Evolutionary conservation across 2,329 filamentous ascomycete species (phyloP), one percentile per base, ranked within the genome.

Genomic region (Apiospora saccharicola): DNA sequence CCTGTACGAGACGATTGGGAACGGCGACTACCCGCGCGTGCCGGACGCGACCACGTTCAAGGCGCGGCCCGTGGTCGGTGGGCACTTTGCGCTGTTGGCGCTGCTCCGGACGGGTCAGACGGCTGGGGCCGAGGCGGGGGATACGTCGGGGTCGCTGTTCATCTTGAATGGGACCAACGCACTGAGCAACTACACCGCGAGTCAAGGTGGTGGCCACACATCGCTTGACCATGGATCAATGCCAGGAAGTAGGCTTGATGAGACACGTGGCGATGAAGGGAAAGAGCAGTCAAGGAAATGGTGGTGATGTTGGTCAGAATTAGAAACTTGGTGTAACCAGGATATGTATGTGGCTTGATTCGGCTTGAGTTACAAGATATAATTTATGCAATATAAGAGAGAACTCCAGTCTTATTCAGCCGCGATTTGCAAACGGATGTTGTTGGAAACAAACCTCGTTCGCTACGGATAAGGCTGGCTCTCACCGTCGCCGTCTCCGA

Each of bases 1-100:
- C 80, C 80, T 94, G 68, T 92, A 93, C 78, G 85, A 90, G 72
- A 92, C 90, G 0, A 89, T 93, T 75, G 90, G 86, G 2, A 81
- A 85, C 30, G 91, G 91, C 1, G 89, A 75, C 10, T 81, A 78
- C 47, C 78, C 78, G 2, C n/a, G 72, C 86, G 24, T 92, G 89
- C 76, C 90, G 87, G 67, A 72, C 0, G 86, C 86, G 0, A 86
- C 88, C 12, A 86, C 86, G 69, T 94, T 94, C 83, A 90, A 90
- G 77, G 91, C 91, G 0, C 82, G 92, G n/a, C 92, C 92, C 0
- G 92, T 93, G 3, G 87, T 91, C n/a, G 92, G 92, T 4, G 91
- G 90, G 1, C 91, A 93, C 81, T 94, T 92, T 83, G 90, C 91
- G 1, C 89, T 92, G 75, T 83, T 94, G 79, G 88, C 91, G 34